Base-by-base conservation (phyloP, 768 basidiomycete genomes). In the Trametopsis cervina region DNA sequence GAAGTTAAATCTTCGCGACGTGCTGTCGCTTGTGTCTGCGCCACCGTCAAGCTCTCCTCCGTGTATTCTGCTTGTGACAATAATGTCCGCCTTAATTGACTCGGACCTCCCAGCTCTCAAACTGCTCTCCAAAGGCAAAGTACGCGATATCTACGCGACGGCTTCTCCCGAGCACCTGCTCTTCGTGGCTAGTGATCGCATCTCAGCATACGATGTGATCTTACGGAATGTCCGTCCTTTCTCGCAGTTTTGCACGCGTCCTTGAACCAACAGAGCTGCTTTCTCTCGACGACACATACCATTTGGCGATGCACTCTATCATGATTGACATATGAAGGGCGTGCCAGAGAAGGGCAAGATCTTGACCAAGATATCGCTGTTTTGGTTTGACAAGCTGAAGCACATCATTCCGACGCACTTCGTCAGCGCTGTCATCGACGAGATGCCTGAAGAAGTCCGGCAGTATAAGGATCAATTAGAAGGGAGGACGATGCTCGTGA, bases 121-220 rank as follows among this genome's bases (percentile, higher is more conserved):
- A 21, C 69, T 97, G 2, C 50, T 97, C 25, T 92, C 91, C 1
- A 81, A 76, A 63, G 96, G 96, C 49, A 99, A 99, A 76, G 96
- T 99, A 18, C 81, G 96, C 48, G 95, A 98, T 66, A 84, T 99
- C 61, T 98, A 99, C 68, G 59, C 77, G 25, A 83, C 80, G 11
- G 81, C 84, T 4, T 81, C 80, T 4, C 73, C 77, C 18, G 75
- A 81, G 44, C 76, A 80, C 55, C 76, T 99, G 17, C 76, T 99
- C 36, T 98, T 98, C 62, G 85, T 98, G 49, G 94, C 95, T 10
- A 85, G 89, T 9, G 96, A 99, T 68, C 77, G 96, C 53, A 95
- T 98, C 62, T 95, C 90, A 17, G 94, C 94, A 0, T 98, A 90
- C 72, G 95, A 99, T 73, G 86, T 96, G 56, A 84, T 98, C 60